These are phyloP conservation scores for Triglochin maritima DNA, from an alignment of 106 monocot species.

Conservation along the genomic window DNA sequence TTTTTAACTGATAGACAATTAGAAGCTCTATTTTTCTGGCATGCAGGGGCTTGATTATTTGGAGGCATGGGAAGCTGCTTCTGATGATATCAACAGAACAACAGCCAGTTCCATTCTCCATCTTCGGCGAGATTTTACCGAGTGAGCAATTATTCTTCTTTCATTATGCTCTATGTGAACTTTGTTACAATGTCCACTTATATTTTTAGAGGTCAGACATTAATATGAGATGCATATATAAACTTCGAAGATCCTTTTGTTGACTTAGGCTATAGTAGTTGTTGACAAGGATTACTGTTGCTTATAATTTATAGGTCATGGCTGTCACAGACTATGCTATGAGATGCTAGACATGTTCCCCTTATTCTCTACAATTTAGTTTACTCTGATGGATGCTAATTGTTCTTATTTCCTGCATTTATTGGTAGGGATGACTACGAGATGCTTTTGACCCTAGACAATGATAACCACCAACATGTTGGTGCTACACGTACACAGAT, in stretches of 20 bases:
- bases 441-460: constrained; percentile 48
- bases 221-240: neutral
- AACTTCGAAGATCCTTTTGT: too few species aligned
- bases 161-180: neutral
- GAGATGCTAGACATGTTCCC: too few species aligned
- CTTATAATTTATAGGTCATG: too few species aligned
- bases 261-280: too few species aligned
- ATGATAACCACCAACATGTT: constrained; percentile 36
- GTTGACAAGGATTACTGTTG: too few species aligned
- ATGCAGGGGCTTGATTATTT: constrained; percentile 42
- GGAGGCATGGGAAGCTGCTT: constrained; percentile 46
- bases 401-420: neutral
- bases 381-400: too few species aligned
- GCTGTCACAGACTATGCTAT: too few species aligned
- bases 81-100: constrained; percentile 2
- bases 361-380: too few species aligned
- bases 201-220: neutral
- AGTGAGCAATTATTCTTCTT: constrained; percentile 23
- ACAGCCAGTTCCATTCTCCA: constrained; percentile 11
- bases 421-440: constrained; percentile 54
- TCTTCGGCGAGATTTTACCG: constrained; percentile 47
- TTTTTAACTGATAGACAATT: too few species aligned
- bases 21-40: neutral
- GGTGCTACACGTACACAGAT: constrained; percentile 68
- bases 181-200: neutral